Base-by-base conservation (phyloP, 106 monocot genomes). In the Agapanthus africanus region DNA sequence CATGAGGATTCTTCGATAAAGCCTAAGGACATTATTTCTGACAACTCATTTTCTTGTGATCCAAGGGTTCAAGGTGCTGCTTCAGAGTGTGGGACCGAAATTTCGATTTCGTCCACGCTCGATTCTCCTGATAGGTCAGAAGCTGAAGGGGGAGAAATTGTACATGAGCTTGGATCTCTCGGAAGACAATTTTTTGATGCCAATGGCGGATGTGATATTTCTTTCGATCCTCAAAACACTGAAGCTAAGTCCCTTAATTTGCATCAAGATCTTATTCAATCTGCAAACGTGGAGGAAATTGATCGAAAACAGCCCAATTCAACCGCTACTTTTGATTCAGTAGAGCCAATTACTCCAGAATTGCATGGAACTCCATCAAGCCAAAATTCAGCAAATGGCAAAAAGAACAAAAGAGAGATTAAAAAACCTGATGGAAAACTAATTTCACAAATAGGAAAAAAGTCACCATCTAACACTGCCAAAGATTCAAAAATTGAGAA, bases 71-170 rank as follows among this genome's bases (percentile, higher is more conserved):
- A 82, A 41, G 28, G 63, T 67, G 82, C 80, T 42, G 50, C 68
- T 31, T 94, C 87, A 25, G 90, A 84, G 54, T 90, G 90, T 72
- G 90, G 94, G 4, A 94, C 94, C 26, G 90, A 94, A 68, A 87
- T 94, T 57, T 95, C 95, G 19, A 84, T 95, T 41, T 86, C 88
- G 2, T 91, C 95, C 3, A 91, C 91, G 26, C 91, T 91, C 16
- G 95, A 88, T 62, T 90, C 90, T 25, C 90, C 82, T 4, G 90
- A 94, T 56, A 79, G 87, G 72, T 90, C 94, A 23, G 84, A 90
- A 70, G 64, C 75, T 41, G 95, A 95, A 74, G 82, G 79, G 33
- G 95, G 88, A 23, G 88, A 91, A 76, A 91, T 88, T 72, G 68
- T 88, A 31, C 80, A 91, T 35, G 95, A 91, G 70, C 76, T 86